phyloP scores from a whole-genome alignment of 78 protist species.

The Polysphondylium violaceum region DNA sequence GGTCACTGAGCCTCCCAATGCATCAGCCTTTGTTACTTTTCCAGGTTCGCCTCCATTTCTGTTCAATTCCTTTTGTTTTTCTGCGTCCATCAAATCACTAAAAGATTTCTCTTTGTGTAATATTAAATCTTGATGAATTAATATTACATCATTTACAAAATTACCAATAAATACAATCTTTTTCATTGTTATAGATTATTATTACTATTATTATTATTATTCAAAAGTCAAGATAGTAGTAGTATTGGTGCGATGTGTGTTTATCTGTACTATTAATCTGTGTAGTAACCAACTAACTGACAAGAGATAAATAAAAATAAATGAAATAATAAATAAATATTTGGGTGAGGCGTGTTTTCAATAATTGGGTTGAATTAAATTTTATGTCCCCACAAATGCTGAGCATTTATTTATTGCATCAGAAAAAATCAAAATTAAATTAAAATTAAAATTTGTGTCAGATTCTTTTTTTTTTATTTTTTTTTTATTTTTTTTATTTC shows the following conservation, averaged over 20 bases:
- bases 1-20: conserved; percentile 64
- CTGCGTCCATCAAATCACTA: conserved; percentile 11
- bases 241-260: neutral
- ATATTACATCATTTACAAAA: conserved; percentile 70
- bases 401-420: neutral
- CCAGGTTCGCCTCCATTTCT: neutral
- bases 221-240: neutral
- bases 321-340: too few relatives aligned
- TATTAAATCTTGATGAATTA: conserved; percentile 34
- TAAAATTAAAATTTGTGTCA: too few relatives aligned
- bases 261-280: neutral
- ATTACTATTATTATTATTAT: neutral
- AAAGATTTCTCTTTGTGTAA: conserved; percentile 44
- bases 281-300: neutral
- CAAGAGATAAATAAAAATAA: too few relatives aligned
- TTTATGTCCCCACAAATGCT: too few relatives aligned
- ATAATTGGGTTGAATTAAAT: too few relatives aligned
- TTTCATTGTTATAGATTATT: neutral
- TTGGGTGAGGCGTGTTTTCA: too few relatives aligned
- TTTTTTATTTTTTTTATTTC: too few relatives aligned
- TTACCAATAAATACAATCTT: conserved; percentile 68
- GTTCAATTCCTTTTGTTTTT: conserved; percentile 2
- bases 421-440: neutral
- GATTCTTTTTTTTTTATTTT: too few relatives aligned
- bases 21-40: conserved; percentile 5